Conservation (phyloP, 768 basidiomycete species). For the Lactarius quietus region DNA sequence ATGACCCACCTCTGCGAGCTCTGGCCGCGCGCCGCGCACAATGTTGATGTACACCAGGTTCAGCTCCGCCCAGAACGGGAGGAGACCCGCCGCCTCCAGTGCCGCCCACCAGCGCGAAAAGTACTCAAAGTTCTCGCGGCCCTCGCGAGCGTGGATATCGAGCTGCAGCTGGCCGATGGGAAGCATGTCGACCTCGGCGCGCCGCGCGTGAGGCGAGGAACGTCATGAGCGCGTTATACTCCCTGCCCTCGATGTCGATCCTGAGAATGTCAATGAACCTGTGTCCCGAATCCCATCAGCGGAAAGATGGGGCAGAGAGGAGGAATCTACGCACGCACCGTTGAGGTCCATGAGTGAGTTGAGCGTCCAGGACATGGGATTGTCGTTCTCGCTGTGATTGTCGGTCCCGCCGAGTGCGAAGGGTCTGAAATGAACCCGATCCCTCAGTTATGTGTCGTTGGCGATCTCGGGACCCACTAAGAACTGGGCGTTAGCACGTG, state of each 20-base stretch:
- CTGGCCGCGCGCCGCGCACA: slow-evolving; percentile 37
- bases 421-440: slow-evolving; percentile 42
- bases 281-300: slow-evolving; percentile 41
- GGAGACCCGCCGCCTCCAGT: slow-evolving; percentile 60
- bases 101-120: slow-evolving; percentile 65
- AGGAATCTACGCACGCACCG: slow-evolving; percentile 35
- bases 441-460: slow-evolving; percentile 30
- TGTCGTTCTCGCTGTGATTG: slow-evolving; percentile 41
- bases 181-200: slow-evolving; percentile 28
- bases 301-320: not conserved
- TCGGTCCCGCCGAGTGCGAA: slow-evolving; percentile 39
- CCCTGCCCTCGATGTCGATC: slow-evolving; percentile 65
- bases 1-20: slow-evolving; percentile 38
- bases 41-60: slow-evolving; percentile 46
- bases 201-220: slow-evolving; percentile 41
- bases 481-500: not conserved
- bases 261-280: slow-evolving; percentile 67
- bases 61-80: slow-evolving; percentile 67
- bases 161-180: slow-evolving; percentile 73
- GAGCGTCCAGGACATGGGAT: slow-evolving; percentile 57
- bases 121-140: slow-evolving; percentile 41
- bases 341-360: slow-evolving; percentile 60
- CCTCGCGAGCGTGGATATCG: slow-evolving; percentile 50
- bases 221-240: slow-evolving; percentile 55
- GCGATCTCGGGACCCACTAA: slow-evolving; percentile 43